phyloP scores from a whole-genome alignment of 306 rosid species.

The Rosa lucieae region DNA sequence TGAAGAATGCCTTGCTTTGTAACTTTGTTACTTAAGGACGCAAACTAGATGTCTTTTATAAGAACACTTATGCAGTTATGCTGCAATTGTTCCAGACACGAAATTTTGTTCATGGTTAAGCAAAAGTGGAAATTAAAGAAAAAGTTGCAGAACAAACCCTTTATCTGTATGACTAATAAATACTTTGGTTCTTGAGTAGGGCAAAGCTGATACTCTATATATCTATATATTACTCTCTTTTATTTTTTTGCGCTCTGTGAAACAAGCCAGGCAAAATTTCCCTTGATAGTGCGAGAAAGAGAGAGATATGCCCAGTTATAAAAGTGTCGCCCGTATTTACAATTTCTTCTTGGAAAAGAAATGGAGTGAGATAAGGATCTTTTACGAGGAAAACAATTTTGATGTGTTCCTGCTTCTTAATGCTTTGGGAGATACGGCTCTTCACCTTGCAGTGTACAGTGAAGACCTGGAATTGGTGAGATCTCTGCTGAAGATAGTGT shows the following conservation, averaged over 20 bases:
- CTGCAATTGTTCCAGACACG: neutral
- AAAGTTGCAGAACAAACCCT: neutral
- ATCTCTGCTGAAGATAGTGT: neutral
- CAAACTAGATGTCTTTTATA: neutral
- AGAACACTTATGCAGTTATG: neutral
- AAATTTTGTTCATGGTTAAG: neutral
- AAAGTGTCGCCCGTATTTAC: neutral
- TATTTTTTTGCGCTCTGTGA: neutral
- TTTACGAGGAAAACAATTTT: neutral
- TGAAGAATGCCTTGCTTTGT: neutral
- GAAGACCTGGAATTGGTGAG: neutral
- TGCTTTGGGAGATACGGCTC: neutral
- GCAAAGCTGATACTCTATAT: conserved; percentile 23
- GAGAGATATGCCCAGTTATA: neutral
- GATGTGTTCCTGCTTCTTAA: neutral
- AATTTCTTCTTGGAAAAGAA: neutral
- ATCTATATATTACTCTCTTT: neutral
- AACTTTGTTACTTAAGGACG: neutral
- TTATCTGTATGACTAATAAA: neutral
- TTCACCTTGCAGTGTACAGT: conserved; percentile 24
- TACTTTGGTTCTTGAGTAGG: neutral
- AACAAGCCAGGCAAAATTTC: neutral
- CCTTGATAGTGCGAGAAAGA: neutral
- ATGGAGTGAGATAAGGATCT: neutral
- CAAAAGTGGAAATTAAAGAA: neutral